Evolutionary conservation across 768 basidiomycete genomes (phyloP).

Genomic region (Hortiboletus flavorubellus): DNA sequence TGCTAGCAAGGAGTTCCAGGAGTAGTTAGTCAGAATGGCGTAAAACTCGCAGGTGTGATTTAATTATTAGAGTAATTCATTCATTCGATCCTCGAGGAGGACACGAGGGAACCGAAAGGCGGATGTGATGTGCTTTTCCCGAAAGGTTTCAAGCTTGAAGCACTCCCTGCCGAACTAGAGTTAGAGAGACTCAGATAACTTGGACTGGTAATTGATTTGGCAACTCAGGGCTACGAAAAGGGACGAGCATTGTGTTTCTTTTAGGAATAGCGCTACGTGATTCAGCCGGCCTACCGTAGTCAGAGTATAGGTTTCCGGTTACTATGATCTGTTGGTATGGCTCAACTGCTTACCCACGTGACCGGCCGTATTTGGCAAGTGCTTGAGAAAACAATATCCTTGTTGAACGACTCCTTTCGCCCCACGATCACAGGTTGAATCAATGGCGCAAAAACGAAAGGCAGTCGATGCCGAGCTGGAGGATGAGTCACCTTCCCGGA

Average conservation of each 20-base stretch:
- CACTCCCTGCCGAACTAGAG: background rate
- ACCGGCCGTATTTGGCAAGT: slow-evolving; percentile 25
- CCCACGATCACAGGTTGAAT: background rate
- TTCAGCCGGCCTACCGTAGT: no score
- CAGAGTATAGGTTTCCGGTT: no score
- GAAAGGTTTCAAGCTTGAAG: background rate
- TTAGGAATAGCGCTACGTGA: background rate
- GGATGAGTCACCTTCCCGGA: background rate
- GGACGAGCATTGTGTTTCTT: background rate
- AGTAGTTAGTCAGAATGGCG: slow-evolving; percentile 10
- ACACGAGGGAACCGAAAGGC: slow-evolving; percentile 17
- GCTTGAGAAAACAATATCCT: slow-evolving; percentile 16
- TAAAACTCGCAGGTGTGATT: slow-evolving; percentile 14
- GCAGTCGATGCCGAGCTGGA: slow-evolving; percentile 17
- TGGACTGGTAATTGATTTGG: background rate
- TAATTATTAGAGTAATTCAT: slow-evolving; percentile 13
- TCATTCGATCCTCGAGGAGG: slow-evolving; percentile 20
- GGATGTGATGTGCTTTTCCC: slow-evolving; percentile 3
- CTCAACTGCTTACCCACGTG: slow-evolving; percentile 8
- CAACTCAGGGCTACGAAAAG: background rate
- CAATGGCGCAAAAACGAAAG: slow-evolving; percentile 30
- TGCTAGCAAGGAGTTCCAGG: background rate
- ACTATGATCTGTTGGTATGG: background rate
- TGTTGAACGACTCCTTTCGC: background rate
- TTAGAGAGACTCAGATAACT: background rate